A percentile compares a stretch with the other conserved stretches of the same genome.
Evolutionary conservation across 2,329 filamentous ascomycete species (phyloP).

Genomic region (Elsinoe perseae): DNA sequence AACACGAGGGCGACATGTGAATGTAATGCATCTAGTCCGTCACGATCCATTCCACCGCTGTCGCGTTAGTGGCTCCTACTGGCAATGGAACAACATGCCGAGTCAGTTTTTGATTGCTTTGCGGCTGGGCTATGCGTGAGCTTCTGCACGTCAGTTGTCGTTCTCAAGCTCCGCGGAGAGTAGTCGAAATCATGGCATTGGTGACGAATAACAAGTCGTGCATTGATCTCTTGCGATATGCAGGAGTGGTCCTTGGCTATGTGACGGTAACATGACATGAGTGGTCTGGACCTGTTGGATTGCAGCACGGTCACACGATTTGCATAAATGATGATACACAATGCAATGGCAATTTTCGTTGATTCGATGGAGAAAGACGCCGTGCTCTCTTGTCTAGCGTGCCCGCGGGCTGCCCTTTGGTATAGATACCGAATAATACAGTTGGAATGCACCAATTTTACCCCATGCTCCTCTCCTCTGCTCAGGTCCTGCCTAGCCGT

Average conservation of each 20-base stretch:
- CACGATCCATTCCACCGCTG: neutral
- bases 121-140: too few species aligned
- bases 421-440: constrained; percentile 6
- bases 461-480: neutral
- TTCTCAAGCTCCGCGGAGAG: neutral
- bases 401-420: neutral
- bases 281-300: neutral
- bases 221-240: neutral
- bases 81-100: neutral
- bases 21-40: too few species aligned
- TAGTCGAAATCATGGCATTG: neutral
- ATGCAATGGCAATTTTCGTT: neutral
- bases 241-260: neutral
- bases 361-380: neutral
- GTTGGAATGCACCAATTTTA: neutral
- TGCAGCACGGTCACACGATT: neutral
- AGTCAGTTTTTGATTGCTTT: constrained; percentile 1
- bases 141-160: neutral
- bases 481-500: neutral
- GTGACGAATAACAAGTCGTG: neutral
- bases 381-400: neutral
- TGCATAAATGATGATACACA: neutral
- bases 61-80: neutral
- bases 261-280: constrained; percentile 4
- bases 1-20: neutral